phyloP scores from a whole-genome alignment of 1,139 yeast genomes.

The Lizanozyma gosingica region DNA sequence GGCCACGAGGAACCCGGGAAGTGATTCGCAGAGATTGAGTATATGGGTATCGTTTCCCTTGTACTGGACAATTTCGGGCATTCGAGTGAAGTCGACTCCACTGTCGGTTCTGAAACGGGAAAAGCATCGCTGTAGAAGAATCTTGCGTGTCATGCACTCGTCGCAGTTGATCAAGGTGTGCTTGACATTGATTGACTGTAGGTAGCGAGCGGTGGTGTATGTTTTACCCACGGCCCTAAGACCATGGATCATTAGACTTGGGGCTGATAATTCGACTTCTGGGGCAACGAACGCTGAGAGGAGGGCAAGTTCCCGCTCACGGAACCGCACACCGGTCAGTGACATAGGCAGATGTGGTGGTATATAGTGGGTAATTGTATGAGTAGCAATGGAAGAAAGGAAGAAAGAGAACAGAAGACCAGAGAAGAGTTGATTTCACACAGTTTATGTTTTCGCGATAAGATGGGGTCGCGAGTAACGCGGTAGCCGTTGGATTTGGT shows the following conservation, averaged over 20 bases:
- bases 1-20: conserved; percentile 36
- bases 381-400: too few species aligned
- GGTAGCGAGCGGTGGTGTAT: conserved; percentile 18
- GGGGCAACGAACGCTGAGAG: conserved; percentile 18
- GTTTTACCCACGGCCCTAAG: conserved; percentile 35
- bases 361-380: too few species aligned
- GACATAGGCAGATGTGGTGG: too few species aligned
- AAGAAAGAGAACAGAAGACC: too few species aligned
- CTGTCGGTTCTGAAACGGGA: conserved; percentile 21
- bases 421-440: too few species aligned
- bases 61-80: background rate
- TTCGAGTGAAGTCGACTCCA: conserved; percentile 10
- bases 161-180: conserved; percentile 28
- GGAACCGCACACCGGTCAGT: too few species aligned
- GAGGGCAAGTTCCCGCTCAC: conserved; percentile 6
- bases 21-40: conserved; percentile 28
- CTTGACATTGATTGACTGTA: conserved; percentile 15
- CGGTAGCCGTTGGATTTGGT: too few species aligned
- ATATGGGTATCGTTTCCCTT: background rate
- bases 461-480: too few species aligned
- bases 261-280: conserved; percentile 16
- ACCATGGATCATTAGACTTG: conserved; percentile 30
- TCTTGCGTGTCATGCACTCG: conserved; percentile 28
- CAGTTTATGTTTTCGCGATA: too few species aligned
- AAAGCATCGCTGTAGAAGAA: conserved; percentile 31